Percentiles rank a stretch among this genome's conserved stretches.
phyloP scores from a whole-genome alignment of 129 eudicot genomes.

The Chrysanthemum makinoi region DNA sequence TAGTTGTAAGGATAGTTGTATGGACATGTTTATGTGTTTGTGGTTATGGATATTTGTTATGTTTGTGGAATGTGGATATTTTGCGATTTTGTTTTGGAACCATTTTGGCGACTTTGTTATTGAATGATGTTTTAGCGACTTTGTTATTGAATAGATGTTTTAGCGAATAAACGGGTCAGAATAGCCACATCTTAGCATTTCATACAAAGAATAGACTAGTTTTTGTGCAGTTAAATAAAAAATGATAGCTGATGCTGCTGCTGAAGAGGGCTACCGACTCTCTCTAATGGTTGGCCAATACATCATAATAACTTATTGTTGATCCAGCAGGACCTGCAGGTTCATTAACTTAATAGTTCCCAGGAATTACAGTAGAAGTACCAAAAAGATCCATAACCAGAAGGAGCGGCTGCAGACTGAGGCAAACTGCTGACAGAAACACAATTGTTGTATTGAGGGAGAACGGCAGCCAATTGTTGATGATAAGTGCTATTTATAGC shows the following conservation, averaged over 20 bases:
- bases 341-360: conserved; percentile 71
- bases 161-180: background rate
- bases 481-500: conserved; percentile 77
- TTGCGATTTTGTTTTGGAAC: too few species aligned
- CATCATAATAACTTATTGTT: conserved; percentile 69
- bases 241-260: conserved; percentile 54
- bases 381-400: conserved; percentile 80
- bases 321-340: conserved; percentile 74
- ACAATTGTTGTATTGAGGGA: conserved; percentile 75
- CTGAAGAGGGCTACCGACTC: conserved; percentile 63
- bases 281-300: conserved; percentile 84
- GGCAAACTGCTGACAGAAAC: conserved; percentile 74
- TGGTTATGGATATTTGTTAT: too few species aligned
- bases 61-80: too few species aligned
- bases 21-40: too few species aligned
- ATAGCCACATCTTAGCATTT: background rate
- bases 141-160: too few species aligned
- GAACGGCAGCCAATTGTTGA: conserved; percentile 73
- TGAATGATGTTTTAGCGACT: too few species aligned
- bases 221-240: background rate
- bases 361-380: conserved; percentile 58
- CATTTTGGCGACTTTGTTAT: too few species aligned
- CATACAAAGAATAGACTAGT: too few species aligned
- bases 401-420: conserved; percentile 75
- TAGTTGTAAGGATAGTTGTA: too few species aligned